Evolutionary conservation across 305 asterid species (phyloP).

Genomic region (Fraxinus sp.): DNA sequence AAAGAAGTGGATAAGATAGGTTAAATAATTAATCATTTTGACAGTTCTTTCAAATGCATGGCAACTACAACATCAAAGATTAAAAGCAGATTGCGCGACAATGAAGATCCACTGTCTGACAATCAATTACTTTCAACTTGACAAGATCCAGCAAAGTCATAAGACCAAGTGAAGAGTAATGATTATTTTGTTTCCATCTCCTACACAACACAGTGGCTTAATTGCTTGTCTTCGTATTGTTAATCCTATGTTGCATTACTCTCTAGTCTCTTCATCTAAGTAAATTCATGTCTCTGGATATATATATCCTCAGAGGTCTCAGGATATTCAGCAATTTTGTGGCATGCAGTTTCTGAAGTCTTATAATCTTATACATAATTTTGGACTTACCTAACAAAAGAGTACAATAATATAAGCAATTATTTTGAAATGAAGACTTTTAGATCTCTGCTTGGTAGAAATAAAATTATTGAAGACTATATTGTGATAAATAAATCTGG

Average conservation of each 20-base stretch:
- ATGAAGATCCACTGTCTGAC: not conserved
- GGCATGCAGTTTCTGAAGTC: not conserved
- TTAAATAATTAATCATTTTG: not conserved
- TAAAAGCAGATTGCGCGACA: not conserved
- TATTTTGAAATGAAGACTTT: not conserved
- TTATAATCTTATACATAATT: not conserved
- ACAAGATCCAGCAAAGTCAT: not conserved
- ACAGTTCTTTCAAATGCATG: not conserved
- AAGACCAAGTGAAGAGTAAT: not conserved
- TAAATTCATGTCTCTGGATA: not conserved
- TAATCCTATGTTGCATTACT: not conserved
- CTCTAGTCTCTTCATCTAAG: not conserved
- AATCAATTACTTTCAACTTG: not conserved
- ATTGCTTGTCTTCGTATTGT: not conserved
- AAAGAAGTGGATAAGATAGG: not conserved
- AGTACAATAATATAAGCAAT: not conserved
- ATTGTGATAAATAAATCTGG: not conserved
- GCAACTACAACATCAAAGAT: not conserved
- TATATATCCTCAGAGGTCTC: not conserved
- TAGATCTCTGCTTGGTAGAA: not conserved
- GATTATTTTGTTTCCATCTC: not conserved
- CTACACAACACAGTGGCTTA: not conserved
- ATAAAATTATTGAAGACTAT: not conserved
- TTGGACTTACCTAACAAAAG: not conserved
- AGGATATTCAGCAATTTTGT: not conserved